Evolutionary conservation across 2,329 filamentous ascomycete species (phyloP), one percentile per base, ranked within the genome.

Genomic region (Curvularia sp.): DNA sequence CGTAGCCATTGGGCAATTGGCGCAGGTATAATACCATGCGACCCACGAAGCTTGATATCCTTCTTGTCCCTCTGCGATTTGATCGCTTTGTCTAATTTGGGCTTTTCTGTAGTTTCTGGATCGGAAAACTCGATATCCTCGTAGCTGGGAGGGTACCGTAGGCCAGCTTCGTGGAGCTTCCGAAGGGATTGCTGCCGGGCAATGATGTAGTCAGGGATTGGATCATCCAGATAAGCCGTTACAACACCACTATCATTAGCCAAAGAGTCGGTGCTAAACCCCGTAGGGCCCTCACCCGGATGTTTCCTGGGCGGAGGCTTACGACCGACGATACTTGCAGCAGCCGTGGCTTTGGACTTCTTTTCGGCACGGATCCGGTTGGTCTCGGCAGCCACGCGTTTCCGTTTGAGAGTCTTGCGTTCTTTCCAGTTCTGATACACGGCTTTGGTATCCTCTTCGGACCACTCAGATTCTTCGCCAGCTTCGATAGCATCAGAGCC

Each of bases 1-100:
- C 95, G 87, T 48, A 99, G 81, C 79, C 95, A 97, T 72, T 95
- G 93, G 0, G 94, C 93, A 53, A 98, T 92, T 0, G 92, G 86
- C 0, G 91, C 93, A 0, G 95, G 95, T 38, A 99, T 93, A 3
- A 93, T 73, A 0, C 93, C 94, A 0, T 87, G 85, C 0, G 93
- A 96, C 65, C 88, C 87, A 13, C 86, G 84, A 23, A 98, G 81
- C 45, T 86, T 81, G 47, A 97, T 89, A 63, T 96, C 91, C 67
- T 88, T 82, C 75, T 95, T 93, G 0, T 83, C 81, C 13, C 89
- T 84, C 32, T 86, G 89, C 0, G 91, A 88, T 50, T 86, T 87
- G 51, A 90, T 79, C 2, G 68, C 66, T 6, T 53, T 83, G 74
- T 79, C 77, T 52, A 98, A 90, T 1, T 84, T 79, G 0, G 94